Base-by-base conservation (phyloP, 208 protist species). In the Acanthamoeba lenticulata region DNA sequence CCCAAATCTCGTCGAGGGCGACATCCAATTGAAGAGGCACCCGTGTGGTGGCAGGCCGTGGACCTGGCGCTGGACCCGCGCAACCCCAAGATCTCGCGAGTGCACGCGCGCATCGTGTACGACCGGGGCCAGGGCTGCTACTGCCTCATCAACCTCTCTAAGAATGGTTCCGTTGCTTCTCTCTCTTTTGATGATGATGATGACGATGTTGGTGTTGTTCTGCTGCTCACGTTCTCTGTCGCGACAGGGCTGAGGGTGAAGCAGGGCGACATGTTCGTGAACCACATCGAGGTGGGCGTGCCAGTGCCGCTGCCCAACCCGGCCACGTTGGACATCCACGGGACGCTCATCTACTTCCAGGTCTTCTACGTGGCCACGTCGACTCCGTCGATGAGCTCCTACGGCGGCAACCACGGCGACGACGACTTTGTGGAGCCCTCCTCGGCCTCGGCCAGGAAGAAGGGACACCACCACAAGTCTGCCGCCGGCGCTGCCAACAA, bases 101-200 rank as follows among this genome's bases (percentile, higher is more conserved):
- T 42, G 44, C 83, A 90, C 83, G 83, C 49, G 17, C 47, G 83
- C 32, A 67, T 90, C 45, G 40, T 67, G 29, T 90, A 90, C 29
- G 45, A 90, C 83, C 40, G 49, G 29, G 52, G 52, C 15, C 83
- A 38, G 24, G 40, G 83, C 36, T 90, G 49, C 49, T 90, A 90
- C 83, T 69, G 49, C 83, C 7, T 65, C 83, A 62, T 67, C 34
- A 90, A 90, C 83, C 83, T 90, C 49, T 90, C 83, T 42, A 90
- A 90, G 83, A 90, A 90, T 42, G 83, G 83, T 90, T n/a, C 9
- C 24, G 4, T n/a, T 49, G 5, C 45, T 15, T 49, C 45, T 49
- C 9, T 69, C 60, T 69, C 60, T 69, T 69, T 34, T 21, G 6
- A 6, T 69, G 6, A 5, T 69, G 11, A 27, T 69, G 60, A 19